A percentile compares a stretch with the other conserved stretches of the same genome.
These are phyloP conservation scores for Boletus insuetus DNA, from an alignment of 768 basidiomycete species.

Conservation along the genomic window DNA sequence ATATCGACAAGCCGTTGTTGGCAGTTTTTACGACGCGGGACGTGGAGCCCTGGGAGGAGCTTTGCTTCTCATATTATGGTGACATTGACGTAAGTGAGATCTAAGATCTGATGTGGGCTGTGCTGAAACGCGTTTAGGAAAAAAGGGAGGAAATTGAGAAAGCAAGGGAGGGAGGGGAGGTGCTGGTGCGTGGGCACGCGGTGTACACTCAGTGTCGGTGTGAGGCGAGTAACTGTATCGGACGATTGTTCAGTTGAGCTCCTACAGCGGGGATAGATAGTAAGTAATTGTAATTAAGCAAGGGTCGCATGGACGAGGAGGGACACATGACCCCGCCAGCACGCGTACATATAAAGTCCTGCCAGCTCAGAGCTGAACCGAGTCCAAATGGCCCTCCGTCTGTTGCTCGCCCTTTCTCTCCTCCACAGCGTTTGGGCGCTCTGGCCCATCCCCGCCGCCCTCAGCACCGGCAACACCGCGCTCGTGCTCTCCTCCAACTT, in stretches of 20 bases:
- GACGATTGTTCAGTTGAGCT: slow-evolving; percentile 30
- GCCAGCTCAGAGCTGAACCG: too few species aligned
- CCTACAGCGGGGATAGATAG: not conserved
- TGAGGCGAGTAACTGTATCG: slow-evolving; percentile 51
- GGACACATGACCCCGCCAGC: too few species aligned
- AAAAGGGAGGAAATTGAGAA: slow-evolving; percentile 21
- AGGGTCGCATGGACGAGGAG: too few species aligned
- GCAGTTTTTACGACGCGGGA: slow-evolving; percentile 65
- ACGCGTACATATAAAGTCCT: too few species aligned
- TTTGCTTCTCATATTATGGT: slow-evolving; percentile 76
- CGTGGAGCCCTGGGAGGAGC: slow-evolving; percentile 63
- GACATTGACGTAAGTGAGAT: slow-evolving; percentile 38
- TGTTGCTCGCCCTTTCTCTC: slow-evolving; percentile 12
- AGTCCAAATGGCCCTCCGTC: slow-evolving; percentile 3
- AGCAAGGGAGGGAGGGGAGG: not conserved
- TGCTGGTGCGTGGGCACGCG: slow-evolving; percentile 33
- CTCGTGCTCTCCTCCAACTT: slow-evolving; percentile 30
- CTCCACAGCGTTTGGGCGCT: slow-evolving; percentile 13
- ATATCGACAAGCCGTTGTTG: slow-evolving; percentile 66
- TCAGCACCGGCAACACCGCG: slow-evolving; percentile 22
- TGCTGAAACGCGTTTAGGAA: slow-evolving; percentile 11
- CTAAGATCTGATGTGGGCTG: not conserved
- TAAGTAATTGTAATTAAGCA: too few species aligned
- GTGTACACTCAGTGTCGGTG: slow-evolving; percentile 51
- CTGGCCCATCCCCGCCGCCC: slow-evolving; percentile 33